These are phyloP conservation scores for Saccharomyces paradoxus DNA, from an alignment of 805 yeast species.

Conservation along the genomic window DNA sequence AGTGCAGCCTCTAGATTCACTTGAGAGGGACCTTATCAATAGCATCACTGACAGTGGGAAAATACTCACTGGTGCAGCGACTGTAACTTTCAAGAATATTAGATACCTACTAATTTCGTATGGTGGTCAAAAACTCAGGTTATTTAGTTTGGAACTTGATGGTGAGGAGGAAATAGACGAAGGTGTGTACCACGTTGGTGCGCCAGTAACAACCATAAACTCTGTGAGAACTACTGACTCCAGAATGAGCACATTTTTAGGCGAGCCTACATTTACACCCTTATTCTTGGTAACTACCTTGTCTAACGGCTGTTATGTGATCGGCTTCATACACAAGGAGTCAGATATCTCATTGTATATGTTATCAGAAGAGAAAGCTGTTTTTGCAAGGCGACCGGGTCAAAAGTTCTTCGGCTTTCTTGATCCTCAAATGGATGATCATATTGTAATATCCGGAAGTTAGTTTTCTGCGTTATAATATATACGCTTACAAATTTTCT, in stretches of 20 bases:
- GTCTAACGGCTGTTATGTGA: constrained; percentile 5
- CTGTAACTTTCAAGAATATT: background rate
- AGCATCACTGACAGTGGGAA: background rate
- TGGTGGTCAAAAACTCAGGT: background rate
- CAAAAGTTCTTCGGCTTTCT: background rate
- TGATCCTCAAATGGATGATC: background rate
- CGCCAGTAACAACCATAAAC: constrained; percentile 6
- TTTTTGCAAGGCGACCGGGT: background rate
- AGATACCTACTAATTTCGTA: background rate
- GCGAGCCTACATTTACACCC: background rate
- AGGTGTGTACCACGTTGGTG: constrained; percentile 9
- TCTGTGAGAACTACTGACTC: background rate
- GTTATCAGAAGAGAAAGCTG: background rate
- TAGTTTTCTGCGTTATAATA: background rate
- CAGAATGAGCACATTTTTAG: background rate
- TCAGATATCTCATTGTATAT: background rate
- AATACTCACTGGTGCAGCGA: background rate
- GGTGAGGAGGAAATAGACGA: constrained; percentile 2
- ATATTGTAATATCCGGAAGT: background rate
- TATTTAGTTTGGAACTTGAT: background rate
- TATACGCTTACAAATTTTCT: background rate
- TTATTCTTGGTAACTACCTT: constrained; percentile 7
- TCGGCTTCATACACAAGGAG: background rate
- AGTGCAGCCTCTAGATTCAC: background rate
- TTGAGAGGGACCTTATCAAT: background rate